Base-by-base conservation (phyloP, 805 yeast genomes). In the Nakazawaea sp. region DNA sequence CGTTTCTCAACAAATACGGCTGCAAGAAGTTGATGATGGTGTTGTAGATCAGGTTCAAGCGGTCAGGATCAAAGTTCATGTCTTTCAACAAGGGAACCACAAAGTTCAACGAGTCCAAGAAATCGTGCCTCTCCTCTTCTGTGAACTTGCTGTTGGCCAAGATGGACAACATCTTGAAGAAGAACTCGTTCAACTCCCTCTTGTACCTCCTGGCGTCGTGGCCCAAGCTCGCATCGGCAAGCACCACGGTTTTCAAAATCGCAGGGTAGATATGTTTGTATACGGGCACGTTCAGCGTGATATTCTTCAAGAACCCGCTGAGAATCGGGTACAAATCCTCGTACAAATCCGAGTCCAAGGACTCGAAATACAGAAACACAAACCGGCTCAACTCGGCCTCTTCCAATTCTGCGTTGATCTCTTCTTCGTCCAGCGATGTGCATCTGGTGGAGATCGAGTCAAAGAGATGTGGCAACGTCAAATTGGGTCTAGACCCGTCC, bases 401-500 rank as follows among this genome's bases (percentile, higher is more conserved):
- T 5, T 66, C 50, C 3, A 81, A 52, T 41, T 40, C 25, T 45
- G 40, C 1, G 75, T 62, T 0, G 85, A 72, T 36, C 59, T 61
- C 8, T 55, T 53, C n/a, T 41, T 36, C 23, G 45, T 40, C 1
- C 50, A 56, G 12, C 52, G 36, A 15, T 53, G 41, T 64, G 8
- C 73, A 62, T 41, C 81, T 60, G 8, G 75, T 61, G 17, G 57
- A 51, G 23, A 81, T 64, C 0, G 84, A 64, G 40, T 72, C 66
- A 45, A 85, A 64, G 4, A 88, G 59, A 46, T 73, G 70, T 0
- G 94, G 89, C 11, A 87, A 61, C 0, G 94, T 82, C 4, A 74
- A 49, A 40, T 78, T 83, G 0, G 95, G 83, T 45, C 84, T 74
- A 6, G 95, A 82, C 1, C 92, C 90, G 58, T 89, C 96, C 33